Evolutionary conservation across 2,329 filamentous ascomycete genomes (phyloP).

Genomic region (Hypoxylon sp.): DNA sequence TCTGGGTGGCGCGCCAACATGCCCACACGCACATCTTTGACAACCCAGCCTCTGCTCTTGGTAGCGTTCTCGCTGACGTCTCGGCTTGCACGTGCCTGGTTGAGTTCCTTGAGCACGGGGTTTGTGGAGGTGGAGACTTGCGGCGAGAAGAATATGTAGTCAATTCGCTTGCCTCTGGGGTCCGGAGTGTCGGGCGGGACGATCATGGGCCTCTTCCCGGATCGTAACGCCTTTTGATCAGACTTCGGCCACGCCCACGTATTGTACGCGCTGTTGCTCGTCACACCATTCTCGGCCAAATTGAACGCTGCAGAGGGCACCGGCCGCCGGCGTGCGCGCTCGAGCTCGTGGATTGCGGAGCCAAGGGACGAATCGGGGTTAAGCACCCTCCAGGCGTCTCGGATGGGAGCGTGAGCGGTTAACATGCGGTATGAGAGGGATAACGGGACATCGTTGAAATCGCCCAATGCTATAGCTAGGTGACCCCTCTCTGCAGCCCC

Average conservation of each 20-base stretch:
- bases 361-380: slow-evolving; percentile 89
- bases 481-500: slow-evolving; percentile 85
- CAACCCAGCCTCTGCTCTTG: slow-evolving; percentile 70
- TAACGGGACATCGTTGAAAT: slow-evolving; percentile 96
- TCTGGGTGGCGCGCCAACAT: slow-evolving; percentile 87
- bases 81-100: slow-evolving; percentile 35
- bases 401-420: slow-evolving; percentile 80
- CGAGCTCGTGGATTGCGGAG: slow-evolving; percentile 75
- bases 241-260: slow-evolving; percentile 91
- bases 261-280: slow-evolving; percentile 88
- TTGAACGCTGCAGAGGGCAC: slow-evolving; percentile 85
- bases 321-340: slow-evolving; percentile 74
- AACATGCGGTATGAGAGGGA: slow-evolving; percentile 89
- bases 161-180: slow-evolving; percentile 84
- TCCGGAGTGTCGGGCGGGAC: slow-evolving; percentile 78
- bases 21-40: slow-evolving; percentile 79
- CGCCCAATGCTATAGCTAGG: slow-evolving; percentile 87
- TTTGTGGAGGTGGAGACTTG: slow-evolving; percentile 53
- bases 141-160: slow-evolving; percentile 90
- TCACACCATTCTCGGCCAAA: slow-evolving; percentile 83
- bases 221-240: slow-evolving; percentile 76
- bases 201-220: slow-evolving; percentile 71
- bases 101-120: slow-evolving; percentile 37
- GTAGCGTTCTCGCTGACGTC: slow-evolving; percentile 51
- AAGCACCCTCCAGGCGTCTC: slow-evolving; percentile 86